These are phyloP conservation scores for Phaffia rhodozyma DNA, from an alignment of 1,284 basidiomycete species.

Conservation along the genomic window DNA sequence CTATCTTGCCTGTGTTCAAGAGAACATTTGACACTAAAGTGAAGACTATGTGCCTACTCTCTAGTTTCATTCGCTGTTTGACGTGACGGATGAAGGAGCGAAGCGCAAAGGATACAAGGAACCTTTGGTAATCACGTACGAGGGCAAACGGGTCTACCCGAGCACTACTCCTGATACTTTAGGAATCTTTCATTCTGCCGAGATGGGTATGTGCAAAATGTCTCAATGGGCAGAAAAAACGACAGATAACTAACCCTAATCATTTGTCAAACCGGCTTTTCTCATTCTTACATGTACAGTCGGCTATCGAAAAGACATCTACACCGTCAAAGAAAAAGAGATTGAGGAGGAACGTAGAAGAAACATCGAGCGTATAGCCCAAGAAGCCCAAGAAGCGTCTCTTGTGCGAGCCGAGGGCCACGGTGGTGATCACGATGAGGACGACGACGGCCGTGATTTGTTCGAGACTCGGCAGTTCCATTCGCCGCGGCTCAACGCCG, in stretches of 20 bases:
- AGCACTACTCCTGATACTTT: slow-evolving; percentile 1
- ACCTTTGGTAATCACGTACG: neutral
- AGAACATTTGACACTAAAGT: too few species aligned
- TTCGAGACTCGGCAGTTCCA: too few species aligned
- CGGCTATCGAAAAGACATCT: slow-evolving; percentile 12
- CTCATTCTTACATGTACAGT: neutral
- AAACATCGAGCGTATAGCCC: neutral
- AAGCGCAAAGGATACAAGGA: too few species aligned
- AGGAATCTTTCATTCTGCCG: neutral
- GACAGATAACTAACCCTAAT: neutral
- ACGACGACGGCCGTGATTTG: neutral
- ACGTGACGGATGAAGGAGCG: too few species aligned
- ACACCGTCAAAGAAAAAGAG: neutral
- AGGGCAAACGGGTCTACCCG: slow-evolving; percentile 1
- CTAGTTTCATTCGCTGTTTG: too few species aligned
- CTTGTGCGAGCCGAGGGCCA: neutral
- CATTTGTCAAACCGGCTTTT: neutral
- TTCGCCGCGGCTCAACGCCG: too few species aligned
- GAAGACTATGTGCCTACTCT: too few species aligned
- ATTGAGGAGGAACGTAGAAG: neutral
- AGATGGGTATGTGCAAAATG: neutral
- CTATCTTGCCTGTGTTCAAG: neutral
- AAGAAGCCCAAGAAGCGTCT: neutral
- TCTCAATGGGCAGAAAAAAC: too few species aligned
- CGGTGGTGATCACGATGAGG: neutral